A percentile compares a stretch with the other conserved stretches of the same genome.
Conservation (phyloP, 2,329 filamentous ascomycete genomes). For the Mycogone perniciosa region DNA sequence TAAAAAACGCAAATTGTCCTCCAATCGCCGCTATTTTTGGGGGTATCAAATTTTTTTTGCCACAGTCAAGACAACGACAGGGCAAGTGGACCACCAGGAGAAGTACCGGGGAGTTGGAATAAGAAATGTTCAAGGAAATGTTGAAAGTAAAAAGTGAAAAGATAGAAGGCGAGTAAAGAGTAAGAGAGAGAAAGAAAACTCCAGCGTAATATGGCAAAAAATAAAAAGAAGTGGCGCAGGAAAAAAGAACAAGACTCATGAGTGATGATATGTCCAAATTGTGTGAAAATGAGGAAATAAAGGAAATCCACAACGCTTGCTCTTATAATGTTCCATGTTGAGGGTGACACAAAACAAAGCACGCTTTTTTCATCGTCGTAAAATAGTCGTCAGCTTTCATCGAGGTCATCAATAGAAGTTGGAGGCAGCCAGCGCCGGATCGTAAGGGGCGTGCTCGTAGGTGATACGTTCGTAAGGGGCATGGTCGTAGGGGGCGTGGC, state of each 20-base stretch:
- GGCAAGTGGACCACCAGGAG: conserved; percentile 21
- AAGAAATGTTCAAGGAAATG: conserved; percentile 10
- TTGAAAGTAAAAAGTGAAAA: not conserved
- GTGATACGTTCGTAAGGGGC: conserved; percentile 16
- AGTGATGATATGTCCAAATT: not conserved
- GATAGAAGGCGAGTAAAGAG: conserved; percentile 9
- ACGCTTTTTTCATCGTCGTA: conserved; percentile 5
- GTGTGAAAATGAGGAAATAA: not conserved
- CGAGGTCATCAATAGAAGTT: conserved; percentile 26
- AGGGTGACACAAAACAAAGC: conserved; percentile 17
- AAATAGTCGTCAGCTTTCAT: conserved; percentile 24
- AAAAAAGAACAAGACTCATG: not conserved
- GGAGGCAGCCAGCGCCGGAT: conserved; percentile 22
- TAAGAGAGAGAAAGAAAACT: not conserved
- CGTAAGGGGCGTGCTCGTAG: conserved; percentile 21
- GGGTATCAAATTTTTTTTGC: conserved; percentile 32
- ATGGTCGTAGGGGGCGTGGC: conserved; percentile 25
- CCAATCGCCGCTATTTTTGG: conserved; percentile 22
- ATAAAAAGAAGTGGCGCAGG: not conserved
- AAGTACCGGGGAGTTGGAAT: conserved; percentile 12
- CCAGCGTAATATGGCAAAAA: not conserved
- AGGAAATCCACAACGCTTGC: conserved; percentile 12
- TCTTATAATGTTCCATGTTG: conserved; percentile 11
- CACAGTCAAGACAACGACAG: conserved; percentile 15
- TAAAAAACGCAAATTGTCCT: conserved; percentile 18